Evolutionary conservation across 164 flowering plant species (phyloP).

Genomic region (Liquidambar formosana): DNA sequence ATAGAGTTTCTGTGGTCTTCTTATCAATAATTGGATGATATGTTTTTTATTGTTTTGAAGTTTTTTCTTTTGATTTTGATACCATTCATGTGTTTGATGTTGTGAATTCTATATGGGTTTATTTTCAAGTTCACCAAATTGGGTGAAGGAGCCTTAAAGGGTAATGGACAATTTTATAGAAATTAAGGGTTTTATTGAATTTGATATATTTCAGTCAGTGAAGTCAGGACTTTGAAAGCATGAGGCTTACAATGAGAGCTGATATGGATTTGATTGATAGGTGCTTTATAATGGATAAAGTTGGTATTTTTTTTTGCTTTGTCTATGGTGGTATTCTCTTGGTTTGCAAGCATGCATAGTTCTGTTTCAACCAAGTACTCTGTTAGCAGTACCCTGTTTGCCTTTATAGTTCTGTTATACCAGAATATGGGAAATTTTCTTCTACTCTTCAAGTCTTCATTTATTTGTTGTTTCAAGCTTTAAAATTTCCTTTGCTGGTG

Average conservation of each 20-base stretch:
- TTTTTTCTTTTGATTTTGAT: not conserved
- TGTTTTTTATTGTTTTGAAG: not conserved
- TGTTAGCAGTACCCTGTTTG: not conserved
- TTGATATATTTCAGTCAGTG: not conserved
- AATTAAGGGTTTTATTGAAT: not conserved
- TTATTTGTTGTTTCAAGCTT: not conserved
- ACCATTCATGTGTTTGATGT: not conserved
- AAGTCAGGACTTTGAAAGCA: not conserved
- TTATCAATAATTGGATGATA: not conserved
- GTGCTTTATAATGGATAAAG: not conserved
- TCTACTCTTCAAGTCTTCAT: not conserved
- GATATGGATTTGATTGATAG: not conserved
- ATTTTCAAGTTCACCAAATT: not conserved
- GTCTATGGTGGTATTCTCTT: not conserved
- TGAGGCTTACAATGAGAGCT: not conserved
- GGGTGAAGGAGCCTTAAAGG: too few relatives aligned
- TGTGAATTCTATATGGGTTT: not conserved
- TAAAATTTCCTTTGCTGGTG: constrained; percentile 4
- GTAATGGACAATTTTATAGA: not conserved
- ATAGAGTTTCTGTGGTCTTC: not conserved
- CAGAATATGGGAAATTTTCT: not conserved
- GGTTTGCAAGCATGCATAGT: not conserved
- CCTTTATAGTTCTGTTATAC: not conserved
- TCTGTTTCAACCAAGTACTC: not conserved
- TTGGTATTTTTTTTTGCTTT: too few relatives aligned